Conservation (phyloP, 768 basidiomycete genomes). For the Amanita molliuscula region DNA sequence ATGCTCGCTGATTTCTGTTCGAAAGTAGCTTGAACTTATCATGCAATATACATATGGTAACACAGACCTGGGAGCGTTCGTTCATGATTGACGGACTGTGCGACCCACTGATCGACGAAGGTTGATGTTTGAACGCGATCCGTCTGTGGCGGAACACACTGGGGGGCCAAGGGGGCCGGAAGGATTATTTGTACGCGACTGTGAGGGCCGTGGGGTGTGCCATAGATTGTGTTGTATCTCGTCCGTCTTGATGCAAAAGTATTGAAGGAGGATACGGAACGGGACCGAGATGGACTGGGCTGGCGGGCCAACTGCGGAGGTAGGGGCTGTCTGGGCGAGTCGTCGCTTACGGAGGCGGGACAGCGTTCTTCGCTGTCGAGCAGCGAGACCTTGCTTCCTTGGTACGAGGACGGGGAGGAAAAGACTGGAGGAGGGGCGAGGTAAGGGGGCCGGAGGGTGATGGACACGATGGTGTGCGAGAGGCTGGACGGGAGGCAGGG, state of each 20-base stretch:
- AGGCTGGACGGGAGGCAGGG: constrained; percentile 56
- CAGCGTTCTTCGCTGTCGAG: constrained; percentile 11
- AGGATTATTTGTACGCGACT: constrained; percentile 58
- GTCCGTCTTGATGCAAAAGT: constrained; percentile 9
- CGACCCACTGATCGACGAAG: constrained; percentile 27
- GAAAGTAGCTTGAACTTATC: background rate
- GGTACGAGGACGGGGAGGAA: constrained; percentile 10
- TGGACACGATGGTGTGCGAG: constrained; percentile 53
- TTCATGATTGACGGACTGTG: background rate
- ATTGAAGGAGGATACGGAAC: constrained; percentile 19
- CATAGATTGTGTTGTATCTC: constrained; percentile 31
- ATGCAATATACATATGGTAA: background rate
- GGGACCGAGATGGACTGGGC: constrained; percentile 14
- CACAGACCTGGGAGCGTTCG: background rate
- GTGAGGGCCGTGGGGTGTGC: constrained; percentile 51
- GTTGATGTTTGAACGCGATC: constrained; percentile 13
- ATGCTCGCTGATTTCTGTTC: background rate
- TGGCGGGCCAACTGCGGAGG: background rate
- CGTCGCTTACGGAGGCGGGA: constrained; percentile 10
- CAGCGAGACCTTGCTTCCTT: constrained; percentile 24
- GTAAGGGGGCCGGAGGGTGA: too few relatives aligned
- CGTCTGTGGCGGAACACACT: constrained; percentile 1
- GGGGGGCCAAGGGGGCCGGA: constrained; percentile 50
- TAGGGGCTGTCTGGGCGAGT: background rate
- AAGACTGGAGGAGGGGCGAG: constrained; percentile 9